phyloP scores from a whole-genome alignment of 768 basidiomycete genomes.

The Rhodocollybia butyracea region DNA sequence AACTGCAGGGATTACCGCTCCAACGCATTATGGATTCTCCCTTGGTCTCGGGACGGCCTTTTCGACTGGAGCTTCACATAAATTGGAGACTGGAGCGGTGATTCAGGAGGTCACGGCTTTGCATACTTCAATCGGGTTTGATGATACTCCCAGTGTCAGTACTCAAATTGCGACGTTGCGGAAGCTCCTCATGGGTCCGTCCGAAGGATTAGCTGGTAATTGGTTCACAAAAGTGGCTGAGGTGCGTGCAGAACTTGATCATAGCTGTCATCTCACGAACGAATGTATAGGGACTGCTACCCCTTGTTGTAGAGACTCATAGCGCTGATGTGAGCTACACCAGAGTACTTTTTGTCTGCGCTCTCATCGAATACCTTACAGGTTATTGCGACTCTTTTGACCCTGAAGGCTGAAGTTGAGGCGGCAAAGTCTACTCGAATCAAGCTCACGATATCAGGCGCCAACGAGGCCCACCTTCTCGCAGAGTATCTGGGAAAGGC shows the following conservation, averaged over 20 bases:
- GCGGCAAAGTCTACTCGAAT: slow-evolving; percentile 37
- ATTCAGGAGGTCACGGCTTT: slow-evolving; percentile 61
- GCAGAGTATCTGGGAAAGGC: slow-evolving; percentile 61
- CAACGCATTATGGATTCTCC: slow-evolving; percentile 49
- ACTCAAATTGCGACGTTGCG: slow-evolving; percentile 79
- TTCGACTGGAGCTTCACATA: slow-evolving; percentile 56
- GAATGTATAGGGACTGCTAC: slow-evolving; percentile 53
- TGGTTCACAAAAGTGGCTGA: slow-evolving; percentile 45
- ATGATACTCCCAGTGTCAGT: slow-evolving; percentile 58
- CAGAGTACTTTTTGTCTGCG: neutral
- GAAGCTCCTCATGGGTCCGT: slow-evolving; percentile 48
- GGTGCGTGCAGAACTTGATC: slow-evolving; percentile 22
- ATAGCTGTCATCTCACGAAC: neutral
- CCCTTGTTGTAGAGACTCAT: slow-evolving; percentile 70
- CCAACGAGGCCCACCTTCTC: slow-evolving; percentile 62
- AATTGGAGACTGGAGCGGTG: slow-evolving; percentile 59
- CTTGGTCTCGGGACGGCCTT: slow-evolving; percentile 67
- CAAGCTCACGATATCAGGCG: slow-evolving; percentile 62
- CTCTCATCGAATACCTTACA: neutral
- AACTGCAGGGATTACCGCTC: slow-evolving; percentile 64
- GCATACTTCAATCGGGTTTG: slow-evolving; percentile 60
- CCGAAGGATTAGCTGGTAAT: slow-evolving; percentile 34
- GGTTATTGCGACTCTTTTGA: slow-evolving; percentile 71
- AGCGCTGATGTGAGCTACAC: slow-evolving; percentile 55
- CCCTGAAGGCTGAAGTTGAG: slow-evolving; percentile 66